Conservation (phyloP, 495 filamentous ascomycete genomes). For the Podospora bellae-mahoneyi region DNA sequence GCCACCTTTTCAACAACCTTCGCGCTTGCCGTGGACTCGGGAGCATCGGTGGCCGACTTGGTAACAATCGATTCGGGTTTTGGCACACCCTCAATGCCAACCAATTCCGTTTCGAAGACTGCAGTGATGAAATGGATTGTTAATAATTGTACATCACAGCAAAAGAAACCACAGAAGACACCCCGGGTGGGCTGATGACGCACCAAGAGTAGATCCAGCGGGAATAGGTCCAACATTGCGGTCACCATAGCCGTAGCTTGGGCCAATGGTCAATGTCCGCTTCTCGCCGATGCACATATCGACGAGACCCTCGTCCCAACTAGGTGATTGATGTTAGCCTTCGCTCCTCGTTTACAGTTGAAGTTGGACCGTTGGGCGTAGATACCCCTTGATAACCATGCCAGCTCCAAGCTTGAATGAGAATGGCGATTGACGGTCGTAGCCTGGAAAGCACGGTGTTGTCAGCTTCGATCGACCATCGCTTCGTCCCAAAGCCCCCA, state of each 20-base stretch:
- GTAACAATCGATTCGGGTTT: conserved; percentile 49
- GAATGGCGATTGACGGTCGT: conserved; percentile 72
- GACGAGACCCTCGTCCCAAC: conserved; percentile 86
- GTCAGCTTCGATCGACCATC: conserved; percentile 22
- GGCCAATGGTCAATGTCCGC: conserved; percentile 84
- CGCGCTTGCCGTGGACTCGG: conserved; percentile 32
- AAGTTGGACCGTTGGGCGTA: background rate
- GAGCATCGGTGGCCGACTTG: conserved; percentile 35
- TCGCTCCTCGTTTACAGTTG: background rate
- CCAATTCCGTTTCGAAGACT: conserved; percentile 92
- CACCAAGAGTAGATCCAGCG: conserved; percentile 68
- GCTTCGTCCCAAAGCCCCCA: background rate
- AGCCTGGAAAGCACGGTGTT: conserved; percentile 40
- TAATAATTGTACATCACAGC: conserved; percentile 19
- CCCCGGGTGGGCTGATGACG: conserved; percentile 16
- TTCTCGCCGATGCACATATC: conserved; percentile 98
- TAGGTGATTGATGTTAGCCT: conserved; percentile 25
- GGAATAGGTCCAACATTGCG: conserved; percentile 74
- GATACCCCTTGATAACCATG: conserved; percentile 79
- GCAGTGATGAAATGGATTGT: conserved; percentile 15
- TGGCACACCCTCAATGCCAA: conserved; percentile 78
- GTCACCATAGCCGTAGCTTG: conserved; percentile 78
- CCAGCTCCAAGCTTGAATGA: conserved; percentile 74
- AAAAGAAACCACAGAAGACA: background rate
- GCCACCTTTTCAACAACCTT: conserved; percentile 34